These are phyloP conservation scores for Epichloe scottii DNA, from an alignment of 2,329 filamentous ascomycete genomes.

Conservation along the genomic window DNA sequence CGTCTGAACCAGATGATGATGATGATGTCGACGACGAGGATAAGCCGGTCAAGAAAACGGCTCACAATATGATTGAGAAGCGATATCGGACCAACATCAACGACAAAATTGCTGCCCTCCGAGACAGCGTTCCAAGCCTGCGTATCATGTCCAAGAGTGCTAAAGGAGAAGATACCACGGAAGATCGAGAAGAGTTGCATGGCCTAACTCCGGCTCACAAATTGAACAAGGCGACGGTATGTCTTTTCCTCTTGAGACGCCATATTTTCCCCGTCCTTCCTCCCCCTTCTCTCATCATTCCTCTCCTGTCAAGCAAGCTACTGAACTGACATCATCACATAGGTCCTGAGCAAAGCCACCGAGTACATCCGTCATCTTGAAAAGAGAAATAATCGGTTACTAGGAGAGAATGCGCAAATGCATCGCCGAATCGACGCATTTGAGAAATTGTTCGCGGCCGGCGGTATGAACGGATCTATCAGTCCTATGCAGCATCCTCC, in stretches of 20 bases:
- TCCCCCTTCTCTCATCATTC: background rate
- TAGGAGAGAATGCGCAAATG: constrained; percentile 69
- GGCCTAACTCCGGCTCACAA: constrained; percentile 83
- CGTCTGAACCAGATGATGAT: constrained; percentile 37
- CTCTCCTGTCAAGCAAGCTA: background rate
- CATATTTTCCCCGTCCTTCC: background rate
- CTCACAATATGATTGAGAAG: constrained; percentile 98
- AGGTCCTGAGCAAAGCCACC: constrained; percentile 83
- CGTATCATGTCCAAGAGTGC: constrained; percentile 69
- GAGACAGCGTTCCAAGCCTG: constrained; percentile 84
- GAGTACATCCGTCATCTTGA: constrained; percentile 93
- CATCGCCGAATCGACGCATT: constrained; percentile 65
- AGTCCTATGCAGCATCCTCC: constrained; percentile 41
- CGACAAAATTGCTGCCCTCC: constrained; percentile 86
- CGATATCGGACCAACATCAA: constrained; percentile 92
- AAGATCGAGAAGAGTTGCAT: constrained; percentile 61
- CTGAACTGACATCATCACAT: constrained; percentile 1
- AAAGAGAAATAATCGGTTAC: constrained; percentile 71
- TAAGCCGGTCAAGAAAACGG: constrained; percentile 68
- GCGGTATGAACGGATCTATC: constrained; percentile 54
- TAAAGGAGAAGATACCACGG: constrained; percentile 53
- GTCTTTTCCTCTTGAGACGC: constrained; percentile 5
- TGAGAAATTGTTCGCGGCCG: constrained; percentile 67
- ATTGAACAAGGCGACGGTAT: constrained; percentile 87
- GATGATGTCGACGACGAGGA: constrained; percentile 46